phyloP scores from a whole-genome alignment of 2,329 filamentous ascomycete genomes.

The Botrytis elliptica region DNA sequence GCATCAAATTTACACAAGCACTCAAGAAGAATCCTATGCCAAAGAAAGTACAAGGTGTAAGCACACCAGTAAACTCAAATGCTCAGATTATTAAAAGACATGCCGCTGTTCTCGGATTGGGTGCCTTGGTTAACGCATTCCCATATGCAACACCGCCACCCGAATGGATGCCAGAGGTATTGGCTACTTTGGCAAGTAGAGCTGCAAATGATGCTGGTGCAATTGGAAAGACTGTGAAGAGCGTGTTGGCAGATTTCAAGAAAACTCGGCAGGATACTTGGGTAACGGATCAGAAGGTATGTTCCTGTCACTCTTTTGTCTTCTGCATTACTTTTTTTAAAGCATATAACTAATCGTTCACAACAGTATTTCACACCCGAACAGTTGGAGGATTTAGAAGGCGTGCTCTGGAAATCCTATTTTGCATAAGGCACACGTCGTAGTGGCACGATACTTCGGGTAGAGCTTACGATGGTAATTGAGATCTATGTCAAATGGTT shows the following conservation, averaged over 20 bases:
- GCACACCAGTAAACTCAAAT: constrained; percentile 68
- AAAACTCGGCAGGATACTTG: constrained; percentile 99
- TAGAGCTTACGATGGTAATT: not conserved
- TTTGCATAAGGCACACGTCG: constrained; percentile 55
- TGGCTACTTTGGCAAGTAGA: constrained; percentile 79
- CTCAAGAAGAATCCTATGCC: constrained; percentile 85
- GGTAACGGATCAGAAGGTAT: constrained; percentile 95
- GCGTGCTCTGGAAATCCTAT: constrained; percentile 99
- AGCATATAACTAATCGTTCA: constrained; percentile 23
- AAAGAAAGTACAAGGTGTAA: constrained; percentile 65
- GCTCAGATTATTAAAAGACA: constrained; percentile 80
- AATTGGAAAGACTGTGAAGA: constrained; percentile 94
- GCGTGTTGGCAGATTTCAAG: constrained; percentile 94
- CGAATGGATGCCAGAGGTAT: constrained; percentile 86
- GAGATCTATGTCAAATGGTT: not conserved
- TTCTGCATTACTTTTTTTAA: not conserved
- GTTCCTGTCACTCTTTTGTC: constrained; percentile 36
- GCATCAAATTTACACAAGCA: constrained; percentile 73
- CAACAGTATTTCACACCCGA: constrained; percentile 78
- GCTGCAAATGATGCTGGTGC: constrained; percentile 87
- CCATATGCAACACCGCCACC: constrained; percentile 93
- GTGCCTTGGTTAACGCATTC: constrained; percentile 90
- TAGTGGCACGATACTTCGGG: not conserved
- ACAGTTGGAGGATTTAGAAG: constrained; percentile 91
- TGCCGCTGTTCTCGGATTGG: constrained; percentile 86